phyloP scores from a whole-genome alignment of 1,284 basidiomycete genomes.

The Trametes hirsuta region DNA sequence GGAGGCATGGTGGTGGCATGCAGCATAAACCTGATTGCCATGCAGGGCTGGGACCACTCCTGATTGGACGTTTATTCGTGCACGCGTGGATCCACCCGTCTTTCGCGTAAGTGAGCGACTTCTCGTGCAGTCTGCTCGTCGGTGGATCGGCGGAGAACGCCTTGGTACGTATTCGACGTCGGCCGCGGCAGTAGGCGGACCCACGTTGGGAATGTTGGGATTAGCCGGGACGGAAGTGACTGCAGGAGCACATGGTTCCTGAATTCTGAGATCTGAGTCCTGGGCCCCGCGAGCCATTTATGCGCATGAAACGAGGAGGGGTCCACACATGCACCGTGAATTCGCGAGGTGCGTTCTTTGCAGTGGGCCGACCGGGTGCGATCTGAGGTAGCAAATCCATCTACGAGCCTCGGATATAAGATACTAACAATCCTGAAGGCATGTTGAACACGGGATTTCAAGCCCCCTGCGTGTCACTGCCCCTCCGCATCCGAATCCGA shows the following conservation, averaged over 20 bases:
- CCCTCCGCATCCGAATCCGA: neutral
- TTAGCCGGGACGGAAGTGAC: too few relatives aligned
- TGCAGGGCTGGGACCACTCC: neutral
- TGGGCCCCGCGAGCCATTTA: too few relatives aligned
- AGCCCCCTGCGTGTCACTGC: neutral
- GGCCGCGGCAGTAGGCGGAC: too few relatives aligned
- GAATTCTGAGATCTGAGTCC: too few relatives aligned
- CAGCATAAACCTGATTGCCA: slow-evolving; percentile 1
- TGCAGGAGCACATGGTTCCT: too few relatives aligned
- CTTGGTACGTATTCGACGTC: too few relatives aligned
- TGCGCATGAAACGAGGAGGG: too few relatives aligned
- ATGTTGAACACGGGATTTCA: neutral
- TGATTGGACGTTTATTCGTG: neutral
- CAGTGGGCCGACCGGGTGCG: neutral
- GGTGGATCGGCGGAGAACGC: too few relatives aligned
- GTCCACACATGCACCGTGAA: neutral
- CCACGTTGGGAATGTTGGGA: too few relatives aligned
- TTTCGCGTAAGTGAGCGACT: too few relatives aligned
- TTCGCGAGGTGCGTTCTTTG: neutral
- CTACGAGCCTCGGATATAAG: neutral
- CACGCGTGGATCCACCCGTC: too few relatives aligned
- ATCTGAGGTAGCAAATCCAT: neutral
- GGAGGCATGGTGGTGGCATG: neutral
- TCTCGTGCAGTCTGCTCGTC: too few relatives aligned
- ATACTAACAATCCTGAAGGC: neutral